Conservation (phyloP, 768 basidiomycete genomes). For the Tylopilus vinaceipallidus region DNA sequence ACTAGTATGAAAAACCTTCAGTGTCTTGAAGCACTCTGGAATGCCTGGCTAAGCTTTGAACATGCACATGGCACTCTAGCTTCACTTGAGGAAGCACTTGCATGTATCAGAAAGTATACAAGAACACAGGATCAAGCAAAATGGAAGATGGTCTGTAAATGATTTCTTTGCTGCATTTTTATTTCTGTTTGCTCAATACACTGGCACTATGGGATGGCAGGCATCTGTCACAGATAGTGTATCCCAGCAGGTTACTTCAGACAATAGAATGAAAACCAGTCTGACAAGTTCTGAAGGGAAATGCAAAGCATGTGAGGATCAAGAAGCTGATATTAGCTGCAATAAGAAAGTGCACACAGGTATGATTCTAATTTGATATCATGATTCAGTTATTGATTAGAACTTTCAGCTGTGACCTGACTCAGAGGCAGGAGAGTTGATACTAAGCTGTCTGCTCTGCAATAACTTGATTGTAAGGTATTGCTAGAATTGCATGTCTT, state of each 20-base stretch:
- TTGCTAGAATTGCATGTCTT: too few species aligned
- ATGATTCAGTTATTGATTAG: slow-evolving; percentile 25
- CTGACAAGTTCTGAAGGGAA: slow-evolving; percentile 46
- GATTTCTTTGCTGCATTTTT: not conserved
- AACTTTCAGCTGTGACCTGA: slow-evolving; percentile 44
- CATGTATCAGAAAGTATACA: slow-evolving; percentile 65
- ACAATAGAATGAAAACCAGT: slow-evolving; percentile 39
- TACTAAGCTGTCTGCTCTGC: too few species aligned
- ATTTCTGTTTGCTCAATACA: slow-evolving; percentile 20
- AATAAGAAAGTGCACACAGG: slow-evolving; percentile 64
- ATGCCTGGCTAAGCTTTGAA: slow-evolving; percentile 88
- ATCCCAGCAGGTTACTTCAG: not conserved
- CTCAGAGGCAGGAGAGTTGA: too few species aligned
- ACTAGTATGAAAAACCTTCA: slow-evolving; percentile 74
- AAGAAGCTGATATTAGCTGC: slow-evolving; percentile 39
- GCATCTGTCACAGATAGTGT: slow-evolving; percentile 11
- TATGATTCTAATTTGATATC: slow-evolving; percentile 31
- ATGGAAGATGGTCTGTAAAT: slow-evolving; percentile 55
- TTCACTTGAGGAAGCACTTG: slow-evolving; percentile 59
- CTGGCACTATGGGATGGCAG: too few species aligned
- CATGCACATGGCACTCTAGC: slow-evolving; percentile 73
- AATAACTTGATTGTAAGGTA: too few species aligned
- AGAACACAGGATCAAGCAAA: slow-evolving; percentile 58
- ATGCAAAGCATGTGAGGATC: slow-evolving; percentile 58
- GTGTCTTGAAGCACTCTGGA: slow-evolving; percentile 95